phyloP scores from a whole-genome alignment of 2,329 filamentous ascomycete genomes.

The Ophiostoma triangulosporum region DNA sequence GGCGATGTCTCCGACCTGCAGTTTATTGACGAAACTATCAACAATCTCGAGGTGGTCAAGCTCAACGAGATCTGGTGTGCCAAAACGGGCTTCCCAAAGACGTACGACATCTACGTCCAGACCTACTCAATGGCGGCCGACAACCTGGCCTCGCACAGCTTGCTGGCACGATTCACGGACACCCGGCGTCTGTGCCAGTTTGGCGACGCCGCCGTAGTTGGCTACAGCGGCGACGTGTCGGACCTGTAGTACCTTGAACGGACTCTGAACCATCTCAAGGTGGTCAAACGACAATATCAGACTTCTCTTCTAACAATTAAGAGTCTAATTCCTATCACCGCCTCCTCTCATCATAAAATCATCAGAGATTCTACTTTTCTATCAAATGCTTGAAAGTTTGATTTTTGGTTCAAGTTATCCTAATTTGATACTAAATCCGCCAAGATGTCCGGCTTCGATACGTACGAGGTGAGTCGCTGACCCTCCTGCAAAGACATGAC shows the following conservation, averaged over 20 bases:
- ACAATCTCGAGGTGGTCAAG: constrained; percentile 38
- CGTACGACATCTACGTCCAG: constrained; percentile 53
- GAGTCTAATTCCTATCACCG: no score
- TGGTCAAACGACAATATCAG: no score
- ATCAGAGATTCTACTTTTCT: no score
- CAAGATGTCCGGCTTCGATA: constrained; percentile 12
- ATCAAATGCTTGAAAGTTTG: no score
- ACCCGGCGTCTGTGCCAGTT: constrained; percentile 91
- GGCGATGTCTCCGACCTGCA: no score
- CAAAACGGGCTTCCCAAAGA: constrained; percentile 38
- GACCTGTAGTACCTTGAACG: constrained; percentile 99
- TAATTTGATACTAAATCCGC: not conserved
- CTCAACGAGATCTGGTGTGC: constrained; percentile 43
- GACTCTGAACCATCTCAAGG: constrained; percentile 72
- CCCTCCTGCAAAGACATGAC: no score
- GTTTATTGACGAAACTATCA: no score
- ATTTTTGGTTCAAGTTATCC: no score
- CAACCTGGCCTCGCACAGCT: constrained; percentile 95
- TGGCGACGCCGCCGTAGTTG: constrained; percentile 69
- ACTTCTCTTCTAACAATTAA: no score
- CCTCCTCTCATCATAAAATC: no score
- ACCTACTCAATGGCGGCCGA: constrained; percentile 56
- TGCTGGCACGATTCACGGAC: constrained; percentile 88
- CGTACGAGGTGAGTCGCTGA: constrained; percentile 11
- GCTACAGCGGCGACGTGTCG: constrained; percentile 92